phyloP scores from a whole-genome alignment of 1,139 yeast genomes.

The Yamadazyma spencermartinsiae region DNA sequence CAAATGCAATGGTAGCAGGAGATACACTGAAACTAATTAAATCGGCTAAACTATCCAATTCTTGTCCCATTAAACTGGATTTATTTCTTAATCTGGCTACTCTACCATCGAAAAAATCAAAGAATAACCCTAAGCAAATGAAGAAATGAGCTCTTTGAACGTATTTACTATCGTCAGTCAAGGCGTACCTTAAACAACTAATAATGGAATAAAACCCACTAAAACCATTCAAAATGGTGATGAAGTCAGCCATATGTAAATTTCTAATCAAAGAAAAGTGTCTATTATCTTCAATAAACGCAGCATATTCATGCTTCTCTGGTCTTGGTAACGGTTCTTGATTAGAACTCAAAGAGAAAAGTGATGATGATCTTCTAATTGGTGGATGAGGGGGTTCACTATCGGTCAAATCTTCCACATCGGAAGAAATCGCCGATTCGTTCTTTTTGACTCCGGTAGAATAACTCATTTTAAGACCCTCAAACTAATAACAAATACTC shows the following conservation, averaged over 20 bases:
- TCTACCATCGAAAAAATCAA: conserved; percentile 95
- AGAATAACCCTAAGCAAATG: conserved; percentile 84
- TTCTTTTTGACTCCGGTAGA: conserved; percentile 13
- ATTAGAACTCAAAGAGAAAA: conserved; percentile 42
- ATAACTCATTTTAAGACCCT: conserved; percentile 11
- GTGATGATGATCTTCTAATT: conserved; percentile 45
- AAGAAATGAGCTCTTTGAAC: conserved; percentile 89
- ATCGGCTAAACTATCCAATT: conserved; percentile 94
- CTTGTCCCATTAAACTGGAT: conserved; percentile 94
- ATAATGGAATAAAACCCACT: conserved; percentile 88
- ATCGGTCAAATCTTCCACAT: conserved; percentile 27
- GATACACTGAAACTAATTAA: conserved; percentile 90
- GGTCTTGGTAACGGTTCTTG: conserved; percentile 53
- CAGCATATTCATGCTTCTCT: conserved; percentile 72
- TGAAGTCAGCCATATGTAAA: conserved; percentile 93
- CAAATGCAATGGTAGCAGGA: conserved; percentile 90
- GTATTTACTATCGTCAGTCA: conserved; percentile 66
- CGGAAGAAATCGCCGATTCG: conserved; percentile 43
- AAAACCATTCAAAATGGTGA: conserved; percentile 87
- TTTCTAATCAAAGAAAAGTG: conserved; percentile 77
- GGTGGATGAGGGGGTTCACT: conserved; percentile 22
- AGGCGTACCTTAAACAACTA: conserved; percentile 77
- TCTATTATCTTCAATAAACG: conserved; percentile 75
- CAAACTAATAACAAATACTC: too few relatives aligned
- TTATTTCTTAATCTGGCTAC: conserved; percentile 94